Evolutionary conservation across 768 basidiomycete species (phyloP).

Genomic region (Paxillus ammoniavirescens): DNA sequence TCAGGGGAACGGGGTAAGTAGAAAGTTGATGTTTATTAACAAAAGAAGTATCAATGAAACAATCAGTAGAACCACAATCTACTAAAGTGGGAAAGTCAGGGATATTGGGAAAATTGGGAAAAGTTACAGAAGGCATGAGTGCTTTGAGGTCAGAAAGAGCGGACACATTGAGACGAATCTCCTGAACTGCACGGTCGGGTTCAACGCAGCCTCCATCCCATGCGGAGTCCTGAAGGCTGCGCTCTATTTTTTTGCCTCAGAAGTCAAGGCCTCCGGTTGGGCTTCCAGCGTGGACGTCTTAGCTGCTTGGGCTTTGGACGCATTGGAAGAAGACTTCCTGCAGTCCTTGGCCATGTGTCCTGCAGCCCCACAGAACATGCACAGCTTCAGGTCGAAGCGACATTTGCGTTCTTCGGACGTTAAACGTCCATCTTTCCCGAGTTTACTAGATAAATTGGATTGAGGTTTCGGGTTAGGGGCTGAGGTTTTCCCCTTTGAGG

Average conservation of each 20-base stretch:
- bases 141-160: neutral
- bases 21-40: neutral
- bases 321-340: neutral
- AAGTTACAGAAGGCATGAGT: neutral
- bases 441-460: too few relatives aligned
- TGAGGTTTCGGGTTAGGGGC: too few relatives aligned
- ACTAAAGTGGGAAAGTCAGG: neutral
- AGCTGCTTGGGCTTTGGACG: neutral
- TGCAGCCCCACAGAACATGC: neutral
- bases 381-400: neutral
- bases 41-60: neutral
- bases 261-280: neutral
- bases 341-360: neutral
- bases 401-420: neutral
- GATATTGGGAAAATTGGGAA: neutral
- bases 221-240: neutral
- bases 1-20: neutral
- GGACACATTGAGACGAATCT: conserved; percentile 2
- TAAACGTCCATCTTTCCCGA: neutral
- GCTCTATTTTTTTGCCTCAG: conserved; percentile 4
- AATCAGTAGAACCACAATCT: neutral
- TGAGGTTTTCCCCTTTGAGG: neutral
- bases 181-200: neutral
- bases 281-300: neutral
- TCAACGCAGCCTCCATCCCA: neutral